Percentiles rank a stretch among this genome's conserved stretches.
Evolutionary conservation across 2,329 filamentous ascomycete genomes (phyloP).

Genomic region (Simplicillium sp.): DNA sequence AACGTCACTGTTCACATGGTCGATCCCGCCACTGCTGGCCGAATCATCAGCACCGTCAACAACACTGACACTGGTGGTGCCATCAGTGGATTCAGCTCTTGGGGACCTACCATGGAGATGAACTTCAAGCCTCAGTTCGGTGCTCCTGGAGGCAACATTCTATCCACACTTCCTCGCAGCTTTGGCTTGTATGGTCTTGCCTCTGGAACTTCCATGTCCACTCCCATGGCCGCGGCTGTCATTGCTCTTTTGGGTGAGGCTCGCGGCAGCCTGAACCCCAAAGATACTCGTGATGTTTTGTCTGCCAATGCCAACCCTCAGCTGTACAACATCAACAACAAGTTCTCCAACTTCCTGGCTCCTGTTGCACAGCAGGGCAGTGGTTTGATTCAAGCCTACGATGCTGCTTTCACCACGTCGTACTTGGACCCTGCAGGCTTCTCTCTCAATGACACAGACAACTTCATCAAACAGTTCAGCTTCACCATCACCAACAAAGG

Average conservation of each 20-base stretch:
- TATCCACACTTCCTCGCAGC: constrained; percentile 44
- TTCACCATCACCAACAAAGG: constrained; percentile 49
- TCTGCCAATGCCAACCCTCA: constrained; percentile 38
- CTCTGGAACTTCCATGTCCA: constrained; percentile 52
- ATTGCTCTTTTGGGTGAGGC: constrained; percentile 43
- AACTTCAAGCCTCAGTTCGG: constrained; percentile 46
- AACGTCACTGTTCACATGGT: constrained; percentile 33
- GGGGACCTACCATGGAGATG: constrained; percentile 53
- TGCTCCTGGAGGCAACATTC: constrained; percentile 44
- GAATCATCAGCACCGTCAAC: constrained; percentile 16
- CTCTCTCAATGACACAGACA: constrained; percentile 48
- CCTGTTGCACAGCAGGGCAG: constrained; percentile 49
- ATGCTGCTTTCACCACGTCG: constrained; percentile 38
- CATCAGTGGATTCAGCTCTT: constrained; percentile 42
- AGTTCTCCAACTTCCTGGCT: constrained; percentile 29
- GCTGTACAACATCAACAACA: constrained; percentile 33
- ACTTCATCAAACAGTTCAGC: constrained; percentile 37
- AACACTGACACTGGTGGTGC: constrained; percentile 41
- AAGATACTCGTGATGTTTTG: constrained; percentile 37
- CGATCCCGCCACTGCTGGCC: constrained; percentile 23
- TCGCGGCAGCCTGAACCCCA: constrained; percentile 40
- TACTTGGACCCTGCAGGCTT: constrained; percentile 39
- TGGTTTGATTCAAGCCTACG: constrained; percentile 44
- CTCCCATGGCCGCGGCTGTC: constrained; percentile 46
- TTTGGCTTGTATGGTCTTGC: constrained; percentile 39